phyloP scores from a whole-genome alignment of 495 filamentous ascomycete species.

The Penicillium desertorum region DNA sequence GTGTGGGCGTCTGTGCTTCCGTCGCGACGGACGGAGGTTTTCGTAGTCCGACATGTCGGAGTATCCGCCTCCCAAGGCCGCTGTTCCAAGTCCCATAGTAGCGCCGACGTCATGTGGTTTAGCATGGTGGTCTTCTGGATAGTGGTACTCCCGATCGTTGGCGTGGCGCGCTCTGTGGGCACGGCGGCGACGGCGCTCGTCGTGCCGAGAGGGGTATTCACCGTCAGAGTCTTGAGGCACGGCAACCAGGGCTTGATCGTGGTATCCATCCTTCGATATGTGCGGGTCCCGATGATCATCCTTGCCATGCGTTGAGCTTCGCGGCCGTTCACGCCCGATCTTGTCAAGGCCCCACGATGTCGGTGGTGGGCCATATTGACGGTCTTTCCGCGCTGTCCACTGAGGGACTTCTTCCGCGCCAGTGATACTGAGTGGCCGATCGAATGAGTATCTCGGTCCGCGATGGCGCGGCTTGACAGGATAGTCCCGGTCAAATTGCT shows the following conservation, averaged over 20 bases:
- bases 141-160: constrained; percentile 22
- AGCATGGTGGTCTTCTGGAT: constrained; percentile 30
- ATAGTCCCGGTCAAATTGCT: constrained; percentile 67
- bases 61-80: constrained; percentile 40
- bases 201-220: constrained; percentile 33
- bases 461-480: constrained; percentile 47
- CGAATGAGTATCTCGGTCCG: constrained; percentile 49
- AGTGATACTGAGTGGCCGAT: constrained; percentile 64
- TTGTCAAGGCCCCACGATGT: constrained; percentile 64
- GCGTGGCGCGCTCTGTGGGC: constrained; percentile 31
- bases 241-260: constrained; percentile 38
- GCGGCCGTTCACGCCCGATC: constrained; percentile 42
- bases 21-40: constrained; percentile 14
- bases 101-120: constrained; percentile 23
- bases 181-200: constrained; percentile 27
- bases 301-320: constrained; percentile 30
- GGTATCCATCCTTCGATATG: constrained; percentile 29
- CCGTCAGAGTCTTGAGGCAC: constrained; percentile 44
- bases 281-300: constrained; percentile 35
- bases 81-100: constrained; percentile 41
- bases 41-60: constrained; percentile 42
- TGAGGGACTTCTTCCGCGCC: constrained; percentile 58
- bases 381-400: constrained; percentile 44
- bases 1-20: constrained; percentile 15
- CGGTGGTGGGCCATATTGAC: constrained; percentile 55